Evolutionary conservation across 257 asterid species (phyloP), one percentile per base, ranked within the genome.

Genomic region (Nicotiana obtusifolia): DNA sequence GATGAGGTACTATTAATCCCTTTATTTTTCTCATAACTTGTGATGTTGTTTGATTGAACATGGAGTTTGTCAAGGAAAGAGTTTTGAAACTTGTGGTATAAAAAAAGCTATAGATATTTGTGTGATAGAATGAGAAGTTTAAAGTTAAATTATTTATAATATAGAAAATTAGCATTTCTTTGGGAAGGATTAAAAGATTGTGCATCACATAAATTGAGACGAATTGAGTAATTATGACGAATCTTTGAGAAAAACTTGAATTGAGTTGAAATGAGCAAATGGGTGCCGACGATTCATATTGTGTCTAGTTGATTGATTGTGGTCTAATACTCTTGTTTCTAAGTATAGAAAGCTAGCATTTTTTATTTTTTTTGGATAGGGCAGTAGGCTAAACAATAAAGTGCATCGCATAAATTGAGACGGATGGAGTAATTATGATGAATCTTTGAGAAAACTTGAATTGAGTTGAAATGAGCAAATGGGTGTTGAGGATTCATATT

Each of bases 1-100:
- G 84, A 82, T 28, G 84, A 82, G 84, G 84, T 82, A 65, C 35
- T 76, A 26, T 52, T 56, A 54, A 54, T 30, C 19, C 54, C 44
- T 9, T 65, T 54, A 26, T 49, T 28, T 66, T 7, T 24, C 19
- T 7, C n/a, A 1, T 54, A 24, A 31, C 16, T 33, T 59, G 47
- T 52, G 17, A 52, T 11, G 15, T 53, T 53, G 59, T 4, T 53
- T 53, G 59, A 53, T 57, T 57, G 14, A 10, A 15, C 5, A 1
- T 4, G 56, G n/a, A 68, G 11, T 68, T 68, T 68, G 49, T 41
- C 11, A 68, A 37, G 2, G 41, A 37, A 37, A 4, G 20, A 66
- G 19, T n/a, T n/a, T n/a, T 57, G 49, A 41, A 41, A 41, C 11
- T 41, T 41, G 49, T 41, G 49, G 3, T 9, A 8, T 41, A 41